Percentiles rank a stretch among this genome's conserved stretches.
phyloP scores from a whole-genome alignment of 495 filamentous ascomycete genomes.

The Penicillium macrosclerotiorum region DNA sequence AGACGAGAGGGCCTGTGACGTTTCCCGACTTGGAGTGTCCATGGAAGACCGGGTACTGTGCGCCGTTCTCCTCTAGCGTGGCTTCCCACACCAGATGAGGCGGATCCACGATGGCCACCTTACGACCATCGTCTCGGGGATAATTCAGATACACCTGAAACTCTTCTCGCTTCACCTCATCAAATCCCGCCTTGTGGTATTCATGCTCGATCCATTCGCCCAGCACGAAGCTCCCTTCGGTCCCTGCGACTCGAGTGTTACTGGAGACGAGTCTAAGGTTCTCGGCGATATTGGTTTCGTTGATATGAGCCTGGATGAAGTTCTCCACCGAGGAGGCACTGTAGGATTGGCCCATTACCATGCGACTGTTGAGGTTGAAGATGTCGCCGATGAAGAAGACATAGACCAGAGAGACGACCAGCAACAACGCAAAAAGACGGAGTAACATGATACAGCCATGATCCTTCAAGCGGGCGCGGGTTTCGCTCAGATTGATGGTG shows the following conservation, averaged over 20 bases:
- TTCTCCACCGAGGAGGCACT: conserved; percentile 61
- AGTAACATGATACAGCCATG: conserved; percentile 61
- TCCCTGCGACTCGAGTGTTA: conserved; percentile 86
- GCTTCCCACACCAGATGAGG: conserved; percentile 72
- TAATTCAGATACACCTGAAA: conserved; percentile 94
- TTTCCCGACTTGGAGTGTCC: conserved; percentile 85
- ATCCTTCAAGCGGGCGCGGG: conserved; percentile 26
- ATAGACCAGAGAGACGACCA: conserved; percentile 76
- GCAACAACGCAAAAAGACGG: conserved; percentile 67
- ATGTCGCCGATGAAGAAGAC: conserved; percentile 79
- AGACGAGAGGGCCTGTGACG: conserved; percentile 88
- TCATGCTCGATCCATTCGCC: conserved; percentile 76
- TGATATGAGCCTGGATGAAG: conserved; percentile 67
- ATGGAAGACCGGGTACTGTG: conserved; percentile 76
- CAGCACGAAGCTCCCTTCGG: conserved; percentile 80
- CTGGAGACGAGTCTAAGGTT: conserved; percentile 69
- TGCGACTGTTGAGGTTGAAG: conserved; percentile 53
- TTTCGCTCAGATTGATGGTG: conserved; percentile 31
- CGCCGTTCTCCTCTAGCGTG: conserved; percentile 72
- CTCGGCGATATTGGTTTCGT: conserved; percentile 65
- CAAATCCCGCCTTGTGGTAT: conserved; percentile 67
- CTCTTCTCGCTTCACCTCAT: conserved; percentile 67
- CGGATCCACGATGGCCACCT: conserved; percentile 78
- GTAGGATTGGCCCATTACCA: conserved; percentile 43
- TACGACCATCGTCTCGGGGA: conserved; percentile 70